Base-by-base conservation (phyloP, 768 basidiomycete species). In the Xerocomellus intermedius region DNA sequence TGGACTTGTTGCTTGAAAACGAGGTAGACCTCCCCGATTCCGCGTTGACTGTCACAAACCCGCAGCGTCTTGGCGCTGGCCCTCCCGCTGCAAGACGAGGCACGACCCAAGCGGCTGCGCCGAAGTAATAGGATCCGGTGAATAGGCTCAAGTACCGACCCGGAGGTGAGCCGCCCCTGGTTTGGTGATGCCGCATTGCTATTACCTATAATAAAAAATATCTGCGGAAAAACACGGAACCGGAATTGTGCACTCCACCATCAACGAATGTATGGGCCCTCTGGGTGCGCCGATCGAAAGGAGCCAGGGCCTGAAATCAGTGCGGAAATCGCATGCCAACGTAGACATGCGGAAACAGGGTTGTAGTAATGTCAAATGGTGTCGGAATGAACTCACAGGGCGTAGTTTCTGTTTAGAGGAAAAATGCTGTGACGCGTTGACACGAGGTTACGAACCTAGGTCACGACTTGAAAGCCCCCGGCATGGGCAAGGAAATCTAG, bases 261-360 rank as follows among this genome's bases (percentile, higher is more conserved):
- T 12, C 22, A 35, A 56, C 19, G 10, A 37, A 47, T 26, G 26
- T 32, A 35, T 56, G 16, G 44, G 35, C n/a, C 24, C 39, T 38
- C 26, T 35, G 21, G 41, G 50, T 46, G 44, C 13, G 24, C 38
- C n/a, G n/a, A 45, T 42, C 35, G 26, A 45, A 43, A 37, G 44
- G 43, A 56, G 52, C 22, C 56, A n/a, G n/a, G n/a, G n/a, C 8
- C 47, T 57, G 45, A 33, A 41, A 49, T 41, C 42, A 36, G 53
- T 56, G 22, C 54, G 65, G 63, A 59, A 43, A 43, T 57, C 50
- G 63, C 65, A 52, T 60, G 63, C 36, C 56, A 42, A 24, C 22
- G 9, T 2, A 36, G 51, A 54, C 66, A 66, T 41, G 65, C 63
- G 58, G 63, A 52, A 60, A 56, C 57, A 62, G 66, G 58, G 56